These are phyloP conservation scores for Lepidium africanum DNA, from an alignment of 345 rosid species.

Conservation along the genomic window DNA sequence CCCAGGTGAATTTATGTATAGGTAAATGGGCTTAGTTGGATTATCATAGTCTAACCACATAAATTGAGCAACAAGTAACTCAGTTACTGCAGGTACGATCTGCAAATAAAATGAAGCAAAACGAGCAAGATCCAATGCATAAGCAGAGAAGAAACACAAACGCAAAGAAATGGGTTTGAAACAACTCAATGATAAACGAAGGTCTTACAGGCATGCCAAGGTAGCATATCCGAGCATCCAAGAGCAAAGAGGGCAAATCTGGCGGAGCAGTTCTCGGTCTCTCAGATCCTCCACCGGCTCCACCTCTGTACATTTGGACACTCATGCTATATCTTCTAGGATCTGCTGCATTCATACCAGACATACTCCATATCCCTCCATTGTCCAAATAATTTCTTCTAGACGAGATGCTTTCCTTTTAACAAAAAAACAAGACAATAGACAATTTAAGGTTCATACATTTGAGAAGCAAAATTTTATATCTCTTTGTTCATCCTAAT, in stretches of 20 bases:
- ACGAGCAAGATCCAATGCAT: not conserved
- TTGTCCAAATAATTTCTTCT: slow-evolving; percentile 47
- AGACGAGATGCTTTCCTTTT: slow-evolving; percentile 75
- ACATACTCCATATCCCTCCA: slow-evolving; percentile 61
- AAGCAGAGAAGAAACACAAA: not conserved
- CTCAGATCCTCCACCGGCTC: slow-evolving; percentile 40
- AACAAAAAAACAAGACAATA: not conserved
- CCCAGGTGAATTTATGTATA: slow-evolving; percentile 81
- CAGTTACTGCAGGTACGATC: slow-evolving; percentile 87
- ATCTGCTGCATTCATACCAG: slow-evolving; percentile 34
- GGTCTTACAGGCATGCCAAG: slow-evolving; percentile 88
- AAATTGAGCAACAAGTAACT: slow-evolving; percentile 81
- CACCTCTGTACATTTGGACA: slow-evolving; percentile 70
- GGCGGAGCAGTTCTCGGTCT: slow-evolving; percentile 69
- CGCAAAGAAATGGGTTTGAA: not conserved
- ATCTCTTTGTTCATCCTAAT: no score
- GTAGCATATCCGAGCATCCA: slow-evolving; percentile 78
- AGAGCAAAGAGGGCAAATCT: slow-evolving; percentile 83
- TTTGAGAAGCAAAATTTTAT: not conserved
- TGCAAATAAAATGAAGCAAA: slow-evolving; percentile 25
- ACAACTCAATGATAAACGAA: not conserved
- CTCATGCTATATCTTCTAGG: slow-evolving; percentile 64
- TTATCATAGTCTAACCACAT: slow-evolving; percentile 74
- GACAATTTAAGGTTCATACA: not conserved
- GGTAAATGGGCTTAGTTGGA: slow-evolving; percentile 64